phyloP scores from a whole-genome alignment of 1,284 basidiomycete genomes.

The Pseudomicrostroma phylloplanum region DNA sequence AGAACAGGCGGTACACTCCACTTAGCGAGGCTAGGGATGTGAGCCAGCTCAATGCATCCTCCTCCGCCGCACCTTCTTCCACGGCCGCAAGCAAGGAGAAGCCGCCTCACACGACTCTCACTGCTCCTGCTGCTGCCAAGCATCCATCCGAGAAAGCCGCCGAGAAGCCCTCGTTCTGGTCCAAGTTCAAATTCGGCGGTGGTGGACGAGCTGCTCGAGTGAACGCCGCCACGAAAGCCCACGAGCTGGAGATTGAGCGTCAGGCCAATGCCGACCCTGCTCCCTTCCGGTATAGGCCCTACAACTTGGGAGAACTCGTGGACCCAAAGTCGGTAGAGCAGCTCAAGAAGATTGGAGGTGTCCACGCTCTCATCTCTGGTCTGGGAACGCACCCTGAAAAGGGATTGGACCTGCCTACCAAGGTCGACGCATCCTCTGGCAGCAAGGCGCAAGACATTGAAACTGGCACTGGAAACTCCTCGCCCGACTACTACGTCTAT shows the following conservation, averaged over 20 bases:
- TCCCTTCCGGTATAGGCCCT: slow-evolving; percentile 57
- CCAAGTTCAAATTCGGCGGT: slow-evolving; percentile 25
- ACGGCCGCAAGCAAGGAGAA: slow-evolving; percentile 18
- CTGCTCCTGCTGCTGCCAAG: slow-evolving; percentile 4
- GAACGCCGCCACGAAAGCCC: slow-evolving; percentile 12
- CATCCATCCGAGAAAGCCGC: slow-evolving; percentile 9
- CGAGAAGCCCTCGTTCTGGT: slow-evolving; percentile 16
- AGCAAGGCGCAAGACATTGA: not conserved
- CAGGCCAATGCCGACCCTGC: slow-evolving; percentile 36
- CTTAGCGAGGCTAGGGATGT: no score
- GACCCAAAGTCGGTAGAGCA: slow-evolving; percentile 73
- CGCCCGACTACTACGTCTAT: slow-evolving; percentile 17
- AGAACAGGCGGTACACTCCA: no score
- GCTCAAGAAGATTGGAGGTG: slow-evolving; percentile 70
- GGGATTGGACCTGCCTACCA: slow-evolving; percentile 32
- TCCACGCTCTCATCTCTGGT: slow-evolving; percentile 62
- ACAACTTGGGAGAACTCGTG: slow-evolving; percentile 72
- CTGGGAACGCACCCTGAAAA: slow-evolving; percentile 64
- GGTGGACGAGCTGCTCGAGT: slow-evolving; percentile 29
- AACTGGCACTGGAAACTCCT: slow-evolving; percentile 8
- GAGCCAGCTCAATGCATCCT: no score
- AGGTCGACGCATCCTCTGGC: slow-evolving; percentile 18
- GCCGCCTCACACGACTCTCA: not conserved
- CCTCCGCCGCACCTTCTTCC: not conserved
- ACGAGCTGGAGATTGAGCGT: slow-evolving; percentile 29